Evolutionary conservation across 2,329 filamentous ascomycete species (phyloP), one percentile per base, ranked within the genome.

Genomic region (Fusarium illudens): DNA sequence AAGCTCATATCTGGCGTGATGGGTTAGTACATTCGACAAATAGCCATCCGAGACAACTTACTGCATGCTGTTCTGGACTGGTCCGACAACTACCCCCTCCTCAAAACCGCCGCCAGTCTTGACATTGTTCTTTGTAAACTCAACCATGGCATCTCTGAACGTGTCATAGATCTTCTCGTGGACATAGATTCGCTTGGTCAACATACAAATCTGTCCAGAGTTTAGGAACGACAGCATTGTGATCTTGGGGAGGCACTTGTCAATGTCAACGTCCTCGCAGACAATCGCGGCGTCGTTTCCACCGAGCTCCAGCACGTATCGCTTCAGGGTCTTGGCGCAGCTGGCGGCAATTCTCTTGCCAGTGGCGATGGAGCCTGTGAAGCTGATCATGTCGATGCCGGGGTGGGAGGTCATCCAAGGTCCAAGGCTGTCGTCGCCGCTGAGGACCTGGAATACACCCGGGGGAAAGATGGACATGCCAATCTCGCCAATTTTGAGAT

Each of bases 41-140:
- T n/a, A 44, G 9, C 4, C 10, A 46, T 32, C 13, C 1, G 9
- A 12, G 9, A 15, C 20, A 33, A 34, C 53, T 36, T 15, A 89
- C 73, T 89, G 88, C 84, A 88, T 87, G 59, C 78, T 74, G 75
- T 90, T 89, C 70, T 89, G 87, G 1, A 89, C 75, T 0, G 88
- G 87, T 0, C 87, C 86, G 17, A 86, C 61, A 6, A 78, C 58
- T 3, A 81, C 82, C 17, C 79, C 81, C 4, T 77, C 73, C 60
- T 84, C 77, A 22, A 80, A 79, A 4, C 78, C 81, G 4, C 80
- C 79, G 8, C 83, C 84, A 4, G 78, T 78, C 68, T 84, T 84
- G 59, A 86, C 29, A 13, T 50, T 13, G n/a, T 48, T 50, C 49
- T 70, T 65, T 30, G 66, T 66, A 19, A 67, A 62, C 2, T 74